A percentile compares a stretch with the other conserved stretches of the same genome.
Conservation (phyloP, 2,329 filamentous ascomycete genomes). For the Penicillium sp. region DNA sequence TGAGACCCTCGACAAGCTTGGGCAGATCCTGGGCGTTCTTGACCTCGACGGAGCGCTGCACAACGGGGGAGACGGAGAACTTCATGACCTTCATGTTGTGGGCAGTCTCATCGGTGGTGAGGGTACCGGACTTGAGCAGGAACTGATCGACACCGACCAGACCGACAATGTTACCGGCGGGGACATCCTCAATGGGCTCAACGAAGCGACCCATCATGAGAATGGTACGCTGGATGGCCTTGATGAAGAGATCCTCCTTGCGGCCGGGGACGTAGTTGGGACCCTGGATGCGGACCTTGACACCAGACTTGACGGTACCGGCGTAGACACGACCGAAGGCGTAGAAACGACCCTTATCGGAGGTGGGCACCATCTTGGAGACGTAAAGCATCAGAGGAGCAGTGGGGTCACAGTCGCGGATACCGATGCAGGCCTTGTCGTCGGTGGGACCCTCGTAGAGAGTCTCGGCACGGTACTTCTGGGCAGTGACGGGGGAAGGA, state of each 20-base stretch:
- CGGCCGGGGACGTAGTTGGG: slow-evolving; percentile 97
- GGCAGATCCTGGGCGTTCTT: slow-evolving; percentile 99
- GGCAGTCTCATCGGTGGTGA: slow-evolving; percentile 93
- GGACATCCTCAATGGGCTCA: slow-evolving; percentile 98
- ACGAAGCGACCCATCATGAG: slow-evolving; percentile 99
- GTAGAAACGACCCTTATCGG: slow-evolving; percentile 99
- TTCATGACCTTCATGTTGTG: slow-evolving; percentile 99
- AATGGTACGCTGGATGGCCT: slow-evolving; percentile 98
- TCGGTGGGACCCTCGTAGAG: slow-evolving; percentile 96
- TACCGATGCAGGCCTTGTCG: slow-evolving; percentile 89
- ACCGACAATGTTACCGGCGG: slow-evolving; percentile 99
- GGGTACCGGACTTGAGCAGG: slow-evolving; percentile 99
- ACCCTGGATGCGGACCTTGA: slow-evolving; percentile 99
- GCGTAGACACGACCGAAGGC: slow-evolving; percentile 99
- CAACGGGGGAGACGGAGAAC: slow-evolving; percentile 99
- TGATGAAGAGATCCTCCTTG: slow-evolving; percentile 99
- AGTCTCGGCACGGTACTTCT: slow-evolving; percentile 97
- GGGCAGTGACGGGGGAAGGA: slow-evolving; percentile 90
- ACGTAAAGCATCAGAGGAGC: slow-evolving; percentile 99
- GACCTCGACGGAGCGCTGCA: slow-evolving; percentile 97
- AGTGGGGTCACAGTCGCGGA: slow-evolving; percentile 98
- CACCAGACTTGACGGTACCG: slow-evolving; percentile 93
- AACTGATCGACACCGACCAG: slow-evolving; percentile 99
- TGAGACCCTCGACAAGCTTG: slow-evolving; percentile 99
- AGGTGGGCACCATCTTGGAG: slow-evolving; percentile 99